Evolutionary conservation across 257 asterid genomes (phyloP), one percentile per base, ranked within the genome.

Genomic region (Plantago ovata): DNA sequence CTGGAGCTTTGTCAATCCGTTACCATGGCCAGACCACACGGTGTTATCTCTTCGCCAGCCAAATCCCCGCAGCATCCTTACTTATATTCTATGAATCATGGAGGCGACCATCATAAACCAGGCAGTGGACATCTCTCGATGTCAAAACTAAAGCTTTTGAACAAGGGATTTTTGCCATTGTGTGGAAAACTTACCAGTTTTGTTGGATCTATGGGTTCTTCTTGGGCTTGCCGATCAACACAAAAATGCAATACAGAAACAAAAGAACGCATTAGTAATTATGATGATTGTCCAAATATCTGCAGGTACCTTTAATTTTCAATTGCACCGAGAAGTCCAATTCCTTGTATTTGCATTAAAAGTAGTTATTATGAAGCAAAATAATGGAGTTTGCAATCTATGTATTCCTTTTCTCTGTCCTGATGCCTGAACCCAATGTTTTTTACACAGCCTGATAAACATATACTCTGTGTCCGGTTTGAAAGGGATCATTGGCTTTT

Each of bases 41-140:
- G 95, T 11, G 68, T 84, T 64, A 66, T 81, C 61, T 84, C 85
- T 76, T 84, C 93, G 60, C 75, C 98, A 16, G 72, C 78, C 47
- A 76, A 81, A 64, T 76, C 95, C n/a, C 96, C 89, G 16, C 88
- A 87, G 55, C 89, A 69, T 72, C 82, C 88, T 42, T 73, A 74
- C 63, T 39, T 81, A 62, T 68, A 53, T 61, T 52, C 79, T 16
- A 68, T 41, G 51, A 58, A 45, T 56, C 84, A 82, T 54, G 83
- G 78, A 32, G 53, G 58, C 66, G 78, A 71, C 53, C 75, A 73
- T 32, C 60, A 65, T 50, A 74, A 66, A 70, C 78, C 75, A 53
- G 74, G 72, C 66, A 71, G 61, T 42, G 76, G 76, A 69, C 75
- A 65, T 79, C 58, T 70, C 45, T 73, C 79, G 10, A 40, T 63